A percentile compares a stretch with the other conserved stretches of the same genome.
phyloP scores from a whole-genome alignment of 805 yeast genomes.

The Brettanomyces anomalus region DNA sequence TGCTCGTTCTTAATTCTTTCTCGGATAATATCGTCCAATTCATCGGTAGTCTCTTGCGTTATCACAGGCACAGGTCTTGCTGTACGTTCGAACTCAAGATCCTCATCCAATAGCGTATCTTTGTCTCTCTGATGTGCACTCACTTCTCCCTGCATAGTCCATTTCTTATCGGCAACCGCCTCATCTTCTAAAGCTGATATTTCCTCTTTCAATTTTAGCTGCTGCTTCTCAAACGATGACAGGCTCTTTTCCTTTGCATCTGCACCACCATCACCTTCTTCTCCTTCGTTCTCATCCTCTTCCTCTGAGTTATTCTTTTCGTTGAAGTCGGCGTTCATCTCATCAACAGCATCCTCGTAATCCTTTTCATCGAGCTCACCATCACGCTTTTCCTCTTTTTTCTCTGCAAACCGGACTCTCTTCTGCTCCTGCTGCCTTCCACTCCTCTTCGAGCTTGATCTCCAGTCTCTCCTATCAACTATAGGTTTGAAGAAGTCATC shows the following conservation, averaged over 20 bases:
- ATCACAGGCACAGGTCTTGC: conserved; percentile 95
- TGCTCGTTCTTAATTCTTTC: conserved; percentile 66
- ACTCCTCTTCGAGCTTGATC: conserved; percentile 4
- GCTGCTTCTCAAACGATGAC: conserved; percentile 80
- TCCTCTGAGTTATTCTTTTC: conserved; percentile 28
- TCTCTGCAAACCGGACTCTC: conserved; percentile 8
- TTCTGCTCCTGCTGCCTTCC: conserved; percentile 9
- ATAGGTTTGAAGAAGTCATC: conserved; percentile 54
- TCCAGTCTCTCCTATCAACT: conserved; percentile 10
- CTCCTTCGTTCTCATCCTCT: conserved; percentile 26
- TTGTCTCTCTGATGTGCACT: conserved; percentile 70
- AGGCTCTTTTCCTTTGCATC: conserved; percentile 26
- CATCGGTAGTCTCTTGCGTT: conserved; percentile 79
- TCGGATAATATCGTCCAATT: conserved; percentile 81
- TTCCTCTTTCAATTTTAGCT: conserved; percentile 63
- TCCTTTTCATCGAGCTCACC: conserved; percentile 52
- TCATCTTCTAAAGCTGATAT: conserved; percentile 76
- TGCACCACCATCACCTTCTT: conserved; percentile 22
- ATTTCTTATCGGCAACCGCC: conserved; percentile 80
- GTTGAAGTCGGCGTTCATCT: conserved; percentile 55
- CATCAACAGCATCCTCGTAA: conserved; percentile 48
- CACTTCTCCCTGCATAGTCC: conserved; percentile 95
- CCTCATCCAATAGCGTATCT: conserved; percentile 69
- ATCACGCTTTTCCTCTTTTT: conserved; percentile 8
- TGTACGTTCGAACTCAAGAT: conserved; percentile 80